Evolutionary conservation across 306 rosid genomes (phyloP), one percentile per base, ranked within the genome.

Genomic region (Quercus ilex): DNA sequence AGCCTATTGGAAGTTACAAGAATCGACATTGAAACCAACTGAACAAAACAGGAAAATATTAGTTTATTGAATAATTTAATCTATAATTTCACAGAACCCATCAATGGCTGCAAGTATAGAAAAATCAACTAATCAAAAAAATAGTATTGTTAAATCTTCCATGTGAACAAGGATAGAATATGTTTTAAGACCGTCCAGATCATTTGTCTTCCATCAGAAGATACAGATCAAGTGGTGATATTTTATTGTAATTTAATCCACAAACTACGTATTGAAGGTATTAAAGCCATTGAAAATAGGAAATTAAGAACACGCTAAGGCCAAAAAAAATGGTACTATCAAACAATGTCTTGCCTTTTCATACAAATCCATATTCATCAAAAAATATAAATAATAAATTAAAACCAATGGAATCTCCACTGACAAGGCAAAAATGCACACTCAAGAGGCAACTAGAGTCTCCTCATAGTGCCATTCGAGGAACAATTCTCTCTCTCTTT

Each of bases 161-260:
- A 87, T 89, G 91, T 83, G 94, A 88, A 83, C 69, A 74, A 83
- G 60, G 79, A 88, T 79, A 56, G 85, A 77, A 86, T 85, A 94
- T 74, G 74, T 88, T 77, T 65, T 73, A 84, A 77, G 75, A 46
- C 75, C 62, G 84, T 80, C 78, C 70, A 33, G 71, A 85, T 83
- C 49, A 65, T 74, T 62, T 65, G 62, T 64, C 82, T 81, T 55
- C 80, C 85, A 41, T 77, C 74, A 85, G 73, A 80, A 86, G 88
- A 83, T 49, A 77, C 41, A 82, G 59, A 79, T 75, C 83, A 80
- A 78, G 81, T 55, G 73, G 67, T 71, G 72, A 46, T 43, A 35
- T n/a, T 77, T 74, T 73, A 57, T 73, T 67, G 76, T 74, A 53
- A 59, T 78, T 74, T 81, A 74, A 74, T 74, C 31, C 83, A 63